Conservation (phyloP, 2,329 filamentous ascomycete genomes). For the Neonectria coccinea region DNA sequence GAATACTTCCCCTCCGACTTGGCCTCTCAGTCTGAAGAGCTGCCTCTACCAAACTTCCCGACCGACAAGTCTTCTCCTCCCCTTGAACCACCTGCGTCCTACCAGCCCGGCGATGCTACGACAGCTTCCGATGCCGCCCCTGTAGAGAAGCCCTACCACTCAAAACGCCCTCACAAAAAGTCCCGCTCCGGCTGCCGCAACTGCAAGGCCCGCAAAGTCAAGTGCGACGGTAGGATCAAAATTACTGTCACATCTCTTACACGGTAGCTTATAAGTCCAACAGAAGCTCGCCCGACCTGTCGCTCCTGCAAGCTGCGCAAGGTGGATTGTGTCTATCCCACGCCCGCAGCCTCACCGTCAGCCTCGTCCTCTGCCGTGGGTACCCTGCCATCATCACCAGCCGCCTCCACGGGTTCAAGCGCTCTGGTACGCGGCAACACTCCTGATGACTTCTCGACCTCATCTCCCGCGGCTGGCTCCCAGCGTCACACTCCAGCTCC, state of each 20-base stretch:
- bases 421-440: constrained; percentile 10
- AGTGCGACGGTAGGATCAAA: constrained; percentile 60
- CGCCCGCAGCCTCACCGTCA: constrained; percentile 27
- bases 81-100: background rate
- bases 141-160: constrained; percentile 46
- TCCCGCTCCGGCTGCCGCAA: constrained; percentile 65
- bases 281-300: constrained; percentile 61
- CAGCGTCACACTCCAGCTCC: constrained; percentile 1
- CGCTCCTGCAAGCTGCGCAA: constrained; percentile 61
- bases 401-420: constrained; percentile 1
- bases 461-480: constrained; percentile 1
- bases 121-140: background rate
- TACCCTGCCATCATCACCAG: constrained; percentile 9
- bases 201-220: constrained; percentile 68
- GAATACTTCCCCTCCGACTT: constrained; percentile 2
- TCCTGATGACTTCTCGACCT: constrained; percentile 3
- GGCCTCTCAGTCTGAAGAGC: background rate
- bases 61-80: constrained; percentile 1
- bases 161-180: constrained; percentile 67
- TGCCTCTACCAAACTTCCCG: background rate
- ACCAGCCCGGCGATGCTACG: background rate
- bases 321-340: constrained; percentile 61
- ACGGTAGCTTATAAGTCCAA: constrained; percentile 45
- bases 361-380: constrained; percentile 7
- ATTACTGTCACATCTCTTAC: background rate